Evolutionary conservation across 352 stramenopile species (phyloP), one percentile per base, ranked within the genome.

Genomic region (Pythium myriotylum): DNA sequence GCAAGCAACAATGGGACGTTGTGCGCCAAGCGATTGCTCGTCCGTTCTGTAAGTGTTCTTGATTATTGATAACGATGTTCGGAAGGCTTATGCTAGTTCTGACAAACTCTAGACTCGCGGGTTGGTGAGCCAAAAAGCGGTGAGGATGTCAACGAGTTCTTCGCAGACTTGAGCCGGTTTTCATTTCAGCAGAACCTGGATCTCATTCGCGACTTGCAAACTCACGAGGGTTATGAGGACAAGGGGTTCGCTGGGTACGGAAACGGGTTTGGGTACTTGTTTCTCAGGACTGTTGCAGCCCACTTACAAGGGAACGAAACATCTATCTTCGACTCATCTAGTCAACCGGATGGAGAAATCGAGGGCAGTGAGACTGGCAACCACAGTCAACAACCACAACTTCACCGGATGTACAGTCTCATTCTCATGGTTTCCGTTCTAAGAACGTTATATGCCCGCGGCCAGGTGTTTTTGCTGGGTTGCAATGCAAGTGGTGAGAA

Each of bases 341-440:
- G 61, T 29, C 50, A 68, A 29, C 52, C 53, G 7, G 54, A 68
- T 6, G 23, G 50, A 24, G 53, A 62, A 42, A 22, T 50, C 12
- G 46, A 59, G n/a, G 40, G 8, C 19, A 35, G 8, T 39, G 59
- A 67, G 13, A 32, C n/a, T 16, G 45, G 64, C 14, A 20, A 41
- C 3, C 9, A 35, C 42, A 42, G 59, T 13, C 78, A 82, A 43
- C 70, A 81, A 40, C 72, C 71, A 37, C 88, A 90, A 53, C 72
- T 89, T 45, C 82, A 81, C 37, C 88, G 89, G 67, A 89, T 94
- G 81, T 94, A 94, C 71, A 85, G 79, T 24, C 59, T 90, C 0
- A 90, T 94, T 61, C 64, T 92, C 2, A 88, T 94, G 76, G 84
- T 92, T 16, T 91, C 84, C 4, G 76, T 94, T 17, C 67, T 94